phyloP scores from a whole-genome alignment of 306 rosid species.

The Sphenostylis stenocarpa region DNA sequence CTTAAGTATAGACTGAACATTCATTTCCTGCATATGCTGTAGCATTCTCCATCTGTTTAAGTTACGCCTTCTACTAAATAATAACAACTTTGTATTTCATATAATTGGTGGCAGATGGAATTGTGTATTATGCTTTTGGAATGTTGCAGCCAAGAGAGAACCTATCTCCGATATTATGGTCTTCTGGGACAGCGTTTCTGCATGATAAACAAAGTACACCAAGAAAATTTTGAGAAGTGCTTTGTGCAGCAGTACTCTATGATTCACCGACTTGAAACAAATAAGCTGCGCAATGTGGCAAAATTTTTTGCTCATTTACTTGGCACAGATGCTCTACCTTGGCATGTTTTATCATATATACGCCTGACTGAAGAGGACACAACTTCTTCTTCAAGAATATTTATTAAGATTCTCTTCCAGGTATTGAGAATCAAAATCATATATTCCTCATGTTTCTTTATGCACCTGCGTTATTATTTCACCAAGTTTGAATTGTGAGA shows the following conservation, averaged over 20 bases:
- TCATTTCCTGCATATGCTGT: not conserved
- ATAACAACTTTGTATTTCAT: constrained; percentile 15
- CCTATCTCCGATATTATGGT: constrained; percentile 85
- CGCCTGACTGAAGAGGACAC: constrained; percentile 91
- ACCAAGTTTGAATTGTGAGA: not conserved
- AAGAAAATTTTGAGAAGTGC: constrained; percentile 90
- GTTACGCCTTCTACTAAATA: not conserved
- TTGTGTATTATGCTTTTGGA: constrained; percentile 78
- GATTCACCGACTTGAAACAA: constrained; percentile 86
- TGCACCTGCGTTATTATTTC: constrained; percentile 1
- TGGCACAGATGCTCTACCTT: constrained; percentile 86
- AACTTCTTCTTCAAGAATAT: constrained; percentile 85
- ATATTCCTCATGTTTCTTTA: not conserved
- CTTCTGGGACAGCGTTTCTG: constrained; percentile 91
- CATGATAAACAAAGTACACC: constrained; percentile 81
- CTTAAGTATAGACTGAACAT: not conserved
- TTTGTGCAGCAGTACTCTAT: constrained; percentile 92
- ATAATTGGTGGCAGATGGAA: constrained; percentile 62
- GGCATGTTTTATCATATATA: constrained; percentile 81
- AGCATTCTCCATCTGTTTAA: not conserved
- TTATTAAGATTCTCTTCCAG: constrained; percentile 92
- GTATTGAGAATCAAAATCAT: constrained; percentile 40
- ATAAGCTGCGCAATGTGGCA: constrained; percentile 75
- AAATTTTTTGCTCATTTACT: constrained; percentile 92
- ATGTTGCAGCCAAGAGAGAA: constrained; percentile 94